A percentile compares a stretch with the other conserved stretches of the same genome.
Evolutionary conservation across 768 basidiomycete species (phyloP).

Genomic region (Naganishia vishniacii): DNA sequence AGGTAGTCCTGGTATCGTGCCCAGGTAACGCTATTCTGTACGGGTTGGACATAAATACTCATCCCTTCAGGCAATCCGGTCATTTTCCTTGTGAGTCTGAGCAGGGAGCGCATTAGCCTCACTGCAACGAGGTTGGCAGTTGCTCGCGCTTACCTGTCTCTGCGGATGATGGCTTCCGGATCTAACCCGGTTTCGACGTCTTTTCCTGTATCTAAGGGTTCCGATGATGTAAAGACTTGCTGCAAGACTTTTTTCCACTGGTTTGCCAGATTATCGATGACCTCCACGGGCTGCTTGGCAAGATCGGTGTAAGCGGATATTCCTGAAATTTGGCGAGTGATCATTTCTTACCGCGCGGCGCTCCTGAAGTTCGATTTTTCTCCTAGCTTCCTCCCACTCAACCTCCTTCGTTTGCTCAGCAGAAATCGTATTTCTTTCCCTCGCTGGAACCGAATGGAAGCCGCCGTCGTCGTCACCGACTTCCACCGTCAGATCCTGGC

Average conservation of each 20-base stretch:
- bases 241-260: constrained; percentile 28
- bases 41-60: constrained; percentile 41
- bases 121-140: constrained; percentile 31
- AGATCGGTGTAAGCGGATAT: constrained; percentile 3
- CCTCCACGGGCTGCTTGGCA: constrained; percentile 27
- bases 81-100: constrained; percentile 29
- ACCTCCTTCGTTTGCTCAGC: constrained; percentile 28
- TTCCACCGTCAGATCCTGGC: not conserved
- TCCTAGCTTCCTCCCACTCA: constrained; percentile 46
- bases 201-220: constrained; percentile 29
- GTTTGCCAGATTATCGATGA: constrained; percentile 34
- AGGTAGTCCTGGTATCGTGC: constrained; percentile 36
- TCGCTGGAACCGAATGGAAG: not conserved
- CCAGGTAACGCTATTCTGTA: constrained; percentile 36
- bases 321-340: not conserved
- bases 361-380: constrained; percentile 33
- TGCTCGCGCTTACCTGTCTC: constrained; percentile 14
- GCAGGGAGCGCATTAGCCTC: not conserved
- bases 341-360: constrained; percentile 42
- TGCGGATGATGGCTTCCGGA: constrained; percentile 1
- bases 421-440: not conserved
- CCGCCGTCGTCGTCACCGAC: constrained; percentile 13
- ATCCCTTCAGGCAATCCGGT: constrained; percentile 38
- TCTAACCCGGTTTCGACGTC: constrained; percentile 23
- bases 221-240: constrained; percentile 16